These are phyloP conservation scores for Trametes cinnabarina DNA, from an alignment of 768 basidiomycete species.

Conservation along the genomic window DNA sequence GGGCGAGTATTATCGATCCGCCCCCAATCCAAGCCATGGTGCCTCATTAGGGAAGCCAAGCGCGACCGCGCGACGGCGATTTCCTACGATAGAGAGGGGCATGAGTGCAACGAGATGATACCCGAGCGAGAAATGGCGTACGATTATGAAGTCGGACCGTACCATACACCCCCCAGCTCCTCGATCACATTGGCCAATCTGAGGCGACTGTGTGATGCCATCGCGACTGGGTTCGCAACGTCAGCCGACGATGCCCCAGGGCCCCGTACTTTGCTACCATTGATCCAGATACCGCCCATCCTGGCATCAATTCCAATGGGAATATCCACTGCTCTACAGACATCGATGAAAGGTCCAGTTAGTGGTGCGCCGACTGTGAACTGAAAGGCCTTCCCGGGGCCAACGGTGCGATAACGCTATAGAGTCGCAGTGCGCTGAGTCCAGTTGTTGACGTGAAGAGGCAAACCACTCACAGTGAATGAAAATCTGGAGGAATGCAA, in stretches of 20 bases:
- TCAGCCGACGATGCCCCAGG: background rate
- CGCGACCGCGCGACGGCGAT: background rate
- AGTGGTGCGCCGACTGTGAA: conserved; percentile 7
- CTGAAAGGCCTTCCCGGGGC: background rate
- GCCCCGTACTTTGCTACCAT: conserved; percentile 6
- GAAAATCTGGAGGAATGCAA: background rate
- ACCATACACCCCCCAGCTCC: conserved; percentile 5
- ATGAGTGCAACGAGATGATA: background rate
- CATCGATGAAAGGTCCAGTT: background rate
- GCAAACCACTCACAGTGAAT: background rate
- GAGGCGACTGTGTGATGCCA: background rate
- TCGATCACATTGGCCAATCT: too few species aligned
- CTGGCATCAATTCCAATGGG: background rate
- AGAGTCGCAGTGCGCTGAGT: background rate
- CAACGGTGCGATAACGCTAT: background rate
- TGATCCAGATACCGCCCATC: conserved; percentile 5
- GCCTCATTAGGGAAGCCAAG: background rate
- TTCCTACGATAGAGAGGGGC: background rate
- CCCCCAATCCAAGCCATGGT: background rate
- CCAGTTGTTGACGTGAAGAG: background rate
- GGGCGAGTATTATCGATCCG: conserved; percentile 1
- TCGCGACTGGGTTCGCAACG: background rate
- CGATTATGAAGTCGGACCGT: background rate
- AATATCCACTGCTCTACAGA: background rate
- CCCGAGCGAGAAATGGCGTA: background rate